These are phyloP conservation scores for Penicillium soppii DNA, from an alignment of 495 filamentous ascomycete species.

Conservation along the genomic window DNA sequence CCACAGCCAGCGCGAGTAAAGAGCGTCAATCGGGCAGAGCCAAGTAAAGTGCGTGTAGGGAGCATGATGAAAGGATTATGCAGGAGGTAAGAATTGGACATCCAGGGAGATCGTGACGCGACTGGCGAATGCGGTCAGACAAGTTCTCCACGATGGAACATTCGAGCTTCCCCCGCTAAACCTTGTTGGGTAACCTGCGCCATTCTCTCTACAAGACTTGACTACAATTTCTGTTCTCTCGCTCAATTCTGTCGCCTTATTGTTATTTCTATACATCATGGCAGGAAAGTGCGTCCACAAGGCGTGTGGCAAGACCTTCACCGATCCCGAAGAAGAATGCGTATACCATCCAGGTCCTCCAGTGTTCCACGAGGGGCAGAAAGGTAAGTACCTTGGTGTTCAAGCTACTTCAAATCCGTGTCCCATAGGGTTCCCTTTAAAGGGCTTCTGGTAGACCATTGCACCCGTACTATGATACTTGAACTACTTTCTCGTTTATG, in stretches of 20 bases:
- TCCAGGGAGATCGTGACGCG: not conserved
- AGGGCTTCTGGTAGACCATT: not conserved
- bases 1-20: slow-evolving; percentile 81
- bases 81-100: not conserved
- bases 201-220: slow-evolving; percentile 6
- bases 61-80: slow-evolving; percentile 28
- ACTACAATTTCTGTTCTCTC: slow-evolving; percentile 2
- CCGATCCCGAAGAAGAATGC: slow-evolving; percentile 81
- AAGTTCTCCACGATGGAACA: slow-evolving; percentile 38
- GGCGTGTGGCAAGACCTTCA: slow-evolving; percentile 87
- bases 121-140: slow-evolving; percentile 13
- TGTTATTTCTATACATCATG: slow-evolving; percentile 49
- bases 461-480: not conserved
- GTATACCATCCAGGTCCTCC: slow-evolving; percentile 91
- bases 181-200: slow-evolving; percentile 26
- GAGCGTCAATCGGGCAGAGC: slow-evolving; percentile 70
- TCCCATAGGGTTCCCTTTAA: not conserved
- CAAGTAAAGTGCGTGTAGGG: slow-evolving; percentile 40
- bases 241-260: not conserved
- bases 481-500: not conserved
- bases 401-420: slow-evolving; percentile 16
- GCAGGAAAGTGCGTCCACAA: slow-evolving; percentile 93
- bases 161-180: slow-evolving; percentile 49
- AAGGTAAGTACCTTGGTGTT: slow-evolving; percentile 67
- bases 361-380: slow-evolving; percentile 97